These are phyloP conservation scores for Amanita rubescens DNA, from an alignment of 768 basidiomycete species.

Conservation along the genomic window DNA sequence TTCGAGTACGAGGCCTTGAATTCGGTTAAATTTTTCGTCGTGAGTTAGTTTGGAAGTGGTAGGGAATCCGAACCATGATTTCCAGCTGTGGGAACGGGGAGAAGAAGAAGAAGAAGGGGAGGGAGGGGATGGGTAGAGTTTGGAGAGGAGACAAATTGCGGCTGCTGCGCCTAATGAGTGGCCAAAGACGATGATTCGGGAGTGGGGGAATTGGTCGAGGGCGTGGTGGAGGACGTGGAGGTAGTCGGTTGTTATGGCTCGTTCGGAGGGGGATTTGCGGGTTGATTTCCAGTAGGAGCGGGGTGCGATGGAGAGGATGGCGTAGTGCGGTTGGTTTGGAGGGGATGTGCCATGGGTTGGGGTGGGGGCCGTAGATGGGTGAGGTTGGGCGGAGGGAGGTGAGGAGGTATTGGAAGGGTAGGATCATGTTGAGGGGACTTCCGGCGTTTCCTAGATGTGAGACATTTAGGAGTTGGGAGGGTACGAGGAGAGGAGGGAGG, in stretches of 20 bases:
- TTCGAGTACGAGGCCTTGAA: slow-evolving; percentile 37
- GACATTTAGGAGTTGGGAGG: too few relatives aligned
- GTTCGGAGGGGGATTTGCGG: slow-evolving; percentile 28
- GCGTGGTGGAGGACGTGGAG: slow-evolving; percentile 23
- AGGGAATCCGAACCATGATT: too few relatives aligned
- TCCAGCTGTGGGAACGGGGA: too few relatives aligned
- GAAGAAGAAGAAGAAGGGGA: too few relatives aligned
- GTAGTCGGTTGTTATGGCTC: slow-evolving; percentile 35
- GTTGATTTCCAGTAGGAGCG: slow-evolving; percentile 46
- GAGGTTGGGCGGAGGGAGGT: too few relatives aligned
- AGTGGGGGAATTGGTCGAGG: slow-evolving; percentile 23
- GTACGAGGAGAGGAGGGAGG: too few relatives aligned
- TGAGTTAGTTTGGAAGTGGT: too few relatives aligned
- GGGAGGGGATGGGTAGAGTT: not conserved
- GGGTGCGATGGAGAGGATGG: slow-evolving; percentile 34
- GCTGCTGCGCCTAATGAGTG: slow-evolving; percentile 44
- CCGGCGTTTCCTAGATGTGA: too few relatives aligned
- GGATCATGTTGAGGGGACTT: too few relatives aligned
- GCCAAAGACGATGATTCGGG: slow-evolving; percentile 32
- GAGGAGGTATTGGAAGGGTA: too few relatives aligned
- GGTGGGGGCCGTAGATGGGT: too few relatives aligned
- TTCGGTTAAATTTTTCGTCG: not conserved
- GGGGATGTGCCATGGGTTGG: too few relatives aligned
- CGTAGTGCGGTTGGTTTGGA: not conserved
- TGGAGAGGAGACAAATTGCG: slow-evolving; percentile 30